Evolutionary conservation across 345 rosid species (phyloP).

Genomic region (Melaleuca alternifolia): DNA sequence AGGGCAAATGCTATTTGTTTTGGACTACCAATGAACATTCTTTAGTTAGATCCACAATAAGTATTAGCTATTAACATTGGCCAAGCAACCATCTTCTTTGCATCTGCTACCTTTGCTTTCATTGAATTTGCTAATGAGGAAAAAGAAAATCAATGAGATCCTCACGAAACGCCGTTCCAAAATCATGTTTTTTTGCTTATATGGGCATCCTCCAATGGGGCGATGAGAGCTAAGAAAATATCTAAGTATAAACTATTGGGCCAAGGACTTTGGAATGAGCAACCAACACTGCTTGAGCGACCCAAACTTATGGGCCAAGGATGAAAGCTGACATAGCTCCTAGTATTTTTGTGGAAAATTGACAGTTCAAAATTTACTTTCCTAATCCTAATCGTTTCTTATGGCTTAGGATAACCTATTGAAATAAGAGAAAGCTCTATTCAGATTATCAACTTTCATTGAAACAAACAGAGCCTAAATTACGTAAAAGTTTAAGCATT

Average conservation of each 20-base stretch:
- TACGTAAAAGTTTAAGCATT: neutral
- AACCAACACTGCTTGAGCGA: too few relatives aligned
- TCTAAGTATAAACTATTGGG: neutral
- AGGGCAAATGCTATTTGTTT: neutral
- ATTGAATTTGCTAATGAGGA: too few relatives aligned
- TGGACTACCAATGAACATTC: too few relatives aligned
- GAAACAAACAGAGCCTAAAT: neutral
- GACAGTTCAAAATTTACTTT: too few relatives aligned
- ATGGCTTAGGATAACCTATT: neutral
- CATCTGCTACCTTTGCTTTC: too few relatives aligned
- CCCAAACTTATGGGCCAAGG: too few relatives aligned
- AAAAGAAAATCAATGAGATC: too few relatives aligned
- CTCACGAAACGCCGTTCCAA: too few relatives aligned
- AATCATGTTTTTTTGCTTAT: too few relatives aligned
- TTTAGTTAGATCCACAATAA: neutral
- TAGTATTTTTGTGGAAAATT: too few relatives aligned
- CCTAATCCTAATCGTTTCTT: neutral
- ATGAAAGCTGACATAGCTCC: neutral
- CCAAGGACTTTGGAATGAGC: neutral
- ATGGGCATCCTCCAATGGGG: too few relatives aligned
- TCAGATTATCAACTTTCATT: neutral
- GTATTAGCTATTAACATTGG: neutral
- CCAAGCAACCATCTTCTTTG: neutral
- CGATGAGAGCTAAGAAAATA: too few relatives aligned
- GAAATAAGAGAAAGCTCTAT: neutral